Conservation (phyloP, 257 asterid species). For the Nicotiana otophora region DNA sequence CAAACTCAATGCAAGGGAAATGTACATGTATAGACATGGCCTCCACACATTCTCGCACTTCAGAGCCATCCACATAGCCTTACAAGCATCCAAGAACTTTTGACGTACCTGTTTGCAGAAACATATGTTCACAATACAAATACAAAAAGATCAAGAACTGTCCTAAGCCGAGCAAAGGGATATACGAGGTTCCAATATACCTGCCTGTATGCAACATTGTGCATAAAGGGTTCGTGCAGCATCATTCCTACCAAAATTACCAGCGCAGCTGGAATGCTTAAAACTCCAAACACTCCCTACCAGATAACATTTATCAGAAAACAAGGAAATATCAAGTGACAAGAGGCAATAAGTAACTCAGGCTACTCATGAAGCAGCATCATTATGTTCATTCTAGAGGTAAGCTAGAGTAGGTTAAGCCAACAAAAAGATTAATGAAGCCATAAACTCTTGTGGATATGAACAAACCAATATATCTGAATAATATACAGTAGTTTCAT, state of each 20-base stretch:
- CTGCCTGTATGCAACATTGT: neutral
- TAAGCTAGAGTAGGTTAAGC: neutral
- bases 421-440: neutral
- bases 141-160: neutral
- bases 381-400: neutral
- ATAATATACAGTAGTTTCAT: neutral
- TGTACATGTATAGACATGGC: constrained; percentile 61
- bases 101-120: constrained; percentile 30
- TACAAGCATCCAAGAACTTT: constrained; percentile 37
- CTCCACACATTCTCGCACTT: constrained; percentile 50
- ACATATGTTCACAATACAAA: neutral
- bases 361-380: neutral
- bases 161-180: neutral
- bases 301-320: neutral
- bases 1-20: constrained; percentile 62
- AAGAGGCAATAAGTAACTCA: neutral
- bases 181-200: neutral
- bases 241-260: constrained; percentile 51
- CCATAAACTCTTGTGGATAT: neutral
- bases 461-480: neutral
- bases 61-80: constrained; percentile 50
- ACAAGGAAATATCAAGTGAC: neutral
- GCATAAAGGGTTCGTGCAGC: constrained; percentile 39
- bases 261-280: constrained; percentile 48
- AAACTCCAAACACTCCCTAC: constrained; percentile 51